phyloP scores from a whole-genome alignment of 2,329 filamentous ascomycete species.

The Fusarium acutatum region DNA sequence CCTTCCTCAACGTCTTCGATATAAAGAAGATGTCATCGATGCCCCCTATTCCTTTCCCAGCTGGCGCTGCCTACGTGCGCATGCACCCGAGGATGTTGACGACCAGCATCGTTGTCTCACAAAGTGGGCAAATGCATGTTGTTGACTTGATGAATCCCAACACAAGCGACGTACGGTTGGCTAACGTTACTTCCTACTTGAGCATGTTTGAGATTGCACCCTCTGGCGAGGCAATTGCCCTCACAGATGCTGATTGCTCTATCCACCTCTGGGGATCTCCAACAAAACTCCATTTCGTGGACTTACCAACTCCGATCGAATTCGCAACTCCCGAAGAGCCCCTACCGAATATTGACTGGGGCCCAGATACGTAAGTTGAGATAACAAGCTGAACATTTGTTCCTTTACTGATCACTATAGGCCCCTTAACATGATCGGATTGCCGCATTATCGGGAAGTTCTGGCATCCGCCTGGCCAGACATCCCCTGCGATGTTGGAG shows the following conservation, averaged over 20 bases:
- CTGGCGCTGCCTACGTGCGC: constrained; percentile 90
- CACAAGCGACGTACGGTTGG: constrained; percentile 83
- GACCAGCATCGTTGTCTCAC: constrained; percentile 91
- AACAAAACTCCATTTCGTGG: constrained; percentile 85
- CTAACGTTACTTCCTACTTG: constrained; percentile 78
- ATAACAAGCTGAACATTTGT: too few relatives aligned
- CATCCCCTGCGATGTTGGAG: constrained; percentile 84
- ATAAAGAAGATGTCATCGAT: constrained; percentile 89
- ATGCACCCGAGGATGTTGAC: constrained; percentile 97
- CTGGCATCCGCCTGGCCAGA: constrained; percentile 93
- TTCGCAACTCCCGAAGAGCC: constrained; percentile 74
- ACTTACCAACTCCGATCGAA: constrained; percentile 79
- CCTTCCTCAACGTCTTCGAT: constrained; percentile 94
- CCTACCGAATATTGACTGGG: constrained; percentile 71
- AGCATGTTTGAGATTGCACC: constrained; percentile 86
- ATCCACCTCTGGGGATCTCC: constrained; percentile 91
- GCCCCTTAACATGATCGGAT: constrained; percentile 84
- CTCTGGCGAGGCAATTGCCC: constrained; percentile 84
- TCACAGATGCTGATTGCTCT: constrained; percentile 80
- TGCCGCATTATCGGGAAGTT: constrained; percentile 91
- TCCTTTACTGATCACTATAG: constrained; percentile 49
- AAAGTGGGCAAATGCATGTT: constrained; percentile 92
- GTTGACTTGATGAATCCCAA: constrained; percentile 96
- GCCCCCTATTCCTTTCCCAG: constrained; percentile 90
- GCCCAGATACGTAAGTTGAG: constrained; percentile 69